phyloP scores from a whole-genome alignment of 441 rosid species.

The Aleurites moluccanus region DNA sequence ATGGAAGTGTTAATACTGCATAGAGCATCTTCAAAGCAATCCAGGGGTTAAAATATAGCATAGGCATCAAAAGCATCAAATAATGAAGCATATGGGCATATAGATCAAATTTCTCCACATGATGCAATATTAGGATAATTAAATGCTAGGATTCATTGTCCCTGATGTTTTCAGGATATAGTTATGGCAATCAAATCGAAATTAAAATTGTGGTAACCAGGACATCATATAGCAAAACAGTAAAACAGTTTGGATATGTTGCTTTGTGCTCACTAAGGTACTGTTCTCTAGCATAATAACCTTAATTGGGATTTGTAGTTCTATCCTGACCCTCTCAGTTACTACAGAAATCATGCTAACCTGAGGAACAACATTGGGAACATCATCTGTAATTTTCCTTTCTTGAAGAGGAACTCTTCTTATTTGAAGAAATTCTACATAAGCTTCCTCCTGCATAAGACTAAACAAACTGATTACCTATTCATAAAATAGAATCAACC shows the following conservation, averaged over 20 bases:
- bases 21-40: not conserved
- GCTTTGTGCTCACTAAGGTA: not conserved
- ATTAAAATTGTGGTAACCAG: not conserved
- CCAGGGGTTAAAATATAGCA: not conserved
- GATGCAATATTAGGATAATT: constrained; percentile 2
- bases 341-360: constrained; percentile 35
- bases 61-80: not conserved
- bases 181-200: not conserved
- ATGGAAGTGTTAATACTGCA: not conserved
- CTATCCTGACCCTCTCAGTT: not conserved
- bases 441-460: constrained; percentile 75
- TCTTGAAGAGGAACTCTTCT: constrained; percentile 72
- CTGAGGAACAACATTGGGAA: constrained; percentile 61
- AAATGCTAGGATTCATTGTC: not conserved
- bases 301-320: not conserved
- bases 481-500: not conserved
- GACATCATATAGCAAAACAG: not conserved
- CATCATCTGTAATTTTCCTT: constrained; percentile 47
- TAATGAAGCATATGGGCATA: not conserved
- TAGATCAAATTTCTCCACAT: not conserved
- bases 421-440: constrained; percentile 70
- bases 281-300: not conserved
- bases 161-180: not conserved
- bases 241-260: not conserved
- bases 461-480: constrained; percentile 13